A percentile compares a stretch with the other conserved stretches of the same genome.
Conservation (phyloP, 2,329 filamentous ascomycete species). For the Trichoderma aggressivum region DNA sequence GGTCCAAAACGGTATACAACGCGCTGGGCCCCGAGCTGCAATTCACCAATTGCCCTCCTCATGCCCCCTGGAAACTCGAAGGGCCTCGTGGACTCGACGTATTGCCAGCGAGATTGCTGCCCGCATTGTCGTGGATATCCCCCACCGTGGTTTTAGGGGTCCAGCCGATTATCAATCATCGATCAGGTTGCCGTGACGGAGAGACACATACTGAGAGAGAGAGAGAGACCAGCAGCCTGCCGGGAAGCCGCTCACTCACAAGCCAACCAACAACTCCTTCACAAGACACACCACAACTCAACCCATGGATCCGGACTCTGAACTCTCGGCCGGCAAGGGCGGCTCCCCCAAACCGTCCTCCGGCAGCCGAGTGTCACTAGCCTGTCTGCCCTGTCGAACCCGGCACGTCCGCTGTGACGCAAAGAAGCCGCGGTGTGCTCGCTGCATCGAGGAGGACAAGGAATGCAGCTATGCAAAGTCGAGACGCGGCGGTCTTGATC, state of each 20-base stretch:
- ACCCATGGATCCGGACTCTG: not conserved
- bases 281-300: not conserved
- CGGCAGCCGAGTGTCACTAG: constrained; percentile 33
- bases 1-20: constrained; percentile 5
- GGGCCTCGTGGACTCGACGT: not conserved
- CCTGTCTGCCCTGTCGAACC: constrained; percentile 50
- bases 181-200: constrained; percentile 3
- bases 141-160: not conserved
- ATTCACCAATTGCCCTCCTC: constrained; percentile 1
- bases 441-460: constrained; percentile 42
- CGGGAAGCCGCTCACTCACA: not conserved
- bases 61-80: not conserved
- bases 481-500: constrained; percentile 43
- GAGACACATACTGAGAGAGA: not conserved
- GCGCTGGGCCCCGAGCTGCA: not conserved
- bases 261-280: not conserved
- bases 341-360: not conserved
- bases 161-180: not conserved
- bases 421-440: constrained; percentile 43
- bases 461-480: constrained; percentile 51
- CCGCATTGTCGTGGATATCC: constrained; percentile 10
- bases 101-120: not conserved
- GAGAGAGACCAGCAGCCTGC: not conserved
- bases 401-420: constrained; percentile 54
- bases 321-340: not conserved